Percentiles rank a stretch among this genome's conserved stretches.
phyloP scores from a whole-genome alignment of 805 yeast species.

The Candida vartiovaarae region DNA sequence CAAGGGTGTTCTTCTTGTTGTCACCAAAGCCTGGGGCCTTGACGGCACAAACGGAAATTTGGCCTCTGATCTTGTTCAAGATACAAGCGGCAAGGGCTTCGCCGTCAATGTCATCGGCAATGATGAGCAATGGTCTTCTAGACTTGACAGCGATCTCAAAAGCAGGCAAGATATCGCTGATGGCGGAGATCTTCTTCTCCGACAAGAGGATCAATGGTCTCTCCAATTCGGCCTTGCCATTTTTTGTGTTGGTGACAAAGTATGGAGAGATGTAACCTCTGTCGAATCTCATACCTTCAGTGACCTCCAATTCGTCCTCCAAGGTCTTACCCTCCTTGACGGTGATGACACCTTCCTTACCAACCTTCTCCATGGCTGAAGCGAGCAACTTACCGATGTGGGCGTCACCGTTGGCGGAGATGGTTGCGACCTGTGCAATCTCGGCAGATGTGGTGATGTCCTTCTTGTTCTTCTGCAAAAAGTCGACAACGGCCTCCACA shows the following conservation, averaged over 20 bases:
- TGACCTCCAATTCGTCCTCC: constrained; percentile 95
- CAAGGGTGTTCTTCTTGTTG: constrained; percentile 94
- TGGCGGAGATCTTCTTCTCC: constrained; percentile 90
- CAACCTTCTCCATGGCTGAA: constrained; percentile 98
- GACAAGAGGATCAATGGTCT: constrained; percentile 76
- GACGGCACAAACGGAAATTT: constrained; percentile 95
- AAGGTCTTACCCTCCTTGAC: constrained; percentile 97
- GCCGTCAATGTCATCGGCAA: constrained; percentile 97
- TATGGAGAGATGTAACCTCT: constrained; percentile 98
- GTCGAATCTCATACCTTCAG: constrained; percentile 99
- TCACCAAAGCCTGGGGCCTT: constrained; percentile 99
- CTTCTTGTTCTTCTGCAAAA: constrained; percentile 81
- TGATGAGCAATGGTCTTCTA: constrained; percentile 88
- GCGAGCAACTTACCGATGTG: constrained; percentile 94
- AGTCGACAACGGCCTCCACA: constrained; percentile 89
- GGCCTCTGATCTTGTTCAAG: constrained; percentile 96
- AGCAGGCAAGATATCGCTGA: constrained; percentile 85
- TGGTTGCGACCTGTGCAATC: constrained; percentile 98
- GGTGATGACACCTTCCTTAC: constrained; percentile 98
- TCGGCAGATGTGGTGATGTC: constrained; percentile 95
- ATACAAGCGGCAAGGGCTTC: constrained; percentile 99
- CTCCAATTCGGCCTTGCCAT: constrained; percentile 92
- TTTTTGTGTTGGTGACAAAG: constrained; percentile 85
- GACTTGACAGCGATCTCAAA: constrained; percentile 89
- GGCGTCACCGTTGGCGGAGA: constrained; percentile 93